Evolutionary conservation across 2,329 filamentous ascomycete species (phyloP).

Genomic region (Emergomyces orientalis): DNA sequence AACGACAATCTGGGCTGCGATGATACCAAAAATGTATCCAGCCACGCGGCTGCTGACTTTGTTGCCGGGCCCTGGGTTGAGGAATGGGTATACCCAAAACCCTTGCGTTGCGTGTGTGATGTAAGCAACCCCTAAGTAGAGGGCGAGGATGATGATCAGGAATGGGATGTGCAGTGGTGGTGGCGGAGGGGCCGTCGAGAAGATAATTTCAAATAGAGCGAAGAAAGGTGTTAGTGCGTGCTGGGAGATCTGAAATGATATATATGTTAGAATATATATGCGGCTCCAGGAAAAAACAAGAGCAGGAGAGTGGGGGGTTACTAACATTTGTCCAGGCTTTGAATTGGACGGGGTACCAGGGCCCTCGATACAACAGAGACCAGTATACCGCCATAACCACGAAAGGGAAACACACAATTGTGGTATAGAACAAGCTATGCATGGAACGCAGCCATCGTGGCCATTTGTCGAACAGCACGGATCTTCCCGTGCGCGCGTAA

Average conservation of each 20-base stretch:
- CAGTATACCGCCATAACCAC: conserved; percentile 65
- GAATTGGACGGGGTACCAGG: conserved; percentile 47
- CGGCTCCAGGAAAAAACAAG: too few species aligned
- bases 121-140: conserved; percentile 67
- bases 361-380: conserved; percentile 47
- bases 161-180: conserved; percentile 58
- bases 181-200: conserved; percentile 56
- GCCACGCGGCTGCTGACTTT: conserved; percentile 46
- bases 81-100: conserved; percentile 69
- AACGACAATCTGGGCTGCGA: conserved; percentile 43
- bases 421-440: conserved; percentile 56
- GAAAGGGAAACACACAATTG: conserved; percentile 54
- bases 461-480: conserved; percentile 50
- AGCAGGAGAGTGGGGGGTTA: neutral
- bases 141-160: conserved; percentile 58
- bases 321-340: conserved; percentile 44
- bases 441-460: conserved; percentile 55
- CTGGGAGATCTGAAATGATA: conserved; percentile 48
- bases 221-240: conserved; percentile 67
- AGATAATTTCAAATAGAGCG: conserved; percentile 63
- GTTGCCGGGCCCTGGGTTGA: conserved; percentile 51
- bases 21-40: conserved; percentile 54
- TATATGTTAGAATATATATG: neutral
- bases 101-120: conserved; percentile 59
- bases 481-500: conserved; percentile 49